Base-by-base conservation (phyloP, 2,329 filamentous ascomycete genomes). In the Coleophoma eucalyptorum region DNA sequence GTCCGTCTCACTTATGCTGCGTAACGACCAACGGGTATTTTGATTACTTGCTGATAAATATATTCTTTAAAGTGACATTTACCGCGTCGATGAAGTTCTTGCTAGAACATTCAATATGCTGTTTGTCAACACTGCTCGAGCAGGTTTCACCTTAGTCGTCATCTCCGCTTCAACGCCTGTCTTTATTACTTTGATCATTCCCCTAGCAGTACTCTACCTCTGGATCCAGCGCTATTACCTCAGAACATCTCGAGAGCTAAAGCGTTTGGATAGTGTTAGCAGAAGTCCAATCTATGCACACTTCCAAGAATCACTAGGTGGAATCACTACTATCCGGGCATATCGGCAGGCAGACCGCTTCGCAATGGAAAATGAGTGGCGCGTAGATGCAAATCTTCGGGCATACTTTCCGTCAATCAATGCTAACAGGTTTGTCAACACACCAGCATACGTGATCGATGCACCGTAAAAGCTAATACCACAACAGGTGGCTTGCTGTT, bases 71-170 rank as follows among this genome's bases (percentile, higher is more conserved):
- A 77, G 76, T 65, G 77, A 80, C 60, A 74, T 80, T 47, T 80
- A 80, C 63, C 74, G 76, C 45, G 63, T 66, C 33, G 64, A 65
- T 51, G 64, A 65, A 74, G 89, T 97, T 40, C 80, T 99, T 60
- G 93, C 94, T 56, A 87, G 95, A 58, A 96, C 91, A 13, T 99
- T 99, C 77, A 97, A 97, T 71, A 97, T 97, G 92, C 75, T 93
- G 54, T 93, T 94, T 64, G 83, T 84, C 62, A 93, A 93, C 62
- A 74, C 81, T 33, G 86, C 84, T 48, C 81, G 82, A 54, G 90
- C 89, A 11, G 72, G 82, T 15, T 97, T 97, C 71, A 99, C 90
- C 5, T 78, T 99, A 58, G 80, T 83, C 40, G 84, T 99, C 64
- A 96, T 99, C 59, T 89, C 89, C 13, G 77, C 85, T 41, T 76